Evolutionary conservation across 768 basidiomycete species (phyloP).

Genomic region (Sporobolomyces phaffii): DNA sequence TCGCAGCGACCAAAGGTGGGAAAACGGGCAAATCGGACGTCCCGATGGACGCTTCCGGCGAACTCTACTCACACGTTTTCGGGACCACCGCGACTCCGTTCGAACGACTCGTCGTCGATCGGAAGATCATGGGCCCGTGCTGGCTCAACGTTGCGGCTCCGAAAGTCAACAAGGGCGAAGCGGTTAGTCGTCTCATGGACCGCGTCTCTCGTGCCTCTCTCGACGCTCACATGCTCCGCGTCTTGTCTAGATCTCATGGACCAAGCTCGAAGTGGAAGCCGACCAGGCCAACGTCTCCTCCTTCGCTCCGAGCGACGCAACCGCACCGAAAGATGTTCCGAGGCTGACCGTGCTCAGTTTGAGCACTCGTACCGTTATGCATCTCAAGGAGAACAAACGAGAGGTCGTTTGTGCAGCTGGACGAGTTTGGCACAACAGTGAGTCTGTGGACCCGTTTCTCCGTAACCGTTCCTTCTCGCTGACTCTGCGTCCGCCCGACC

Average conservation of each 20-base stretch:
- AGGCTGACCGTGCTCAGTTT: slow-evolving; percentile 87
- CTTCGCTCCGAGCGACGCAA: slow-evolving; percentile 63
- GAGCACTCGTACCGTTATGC: slow-evolving; percentile 80
- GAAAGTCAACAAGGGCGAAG: slow-evolving; percentile 62
- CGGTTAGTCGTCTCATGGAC: slow-evolving; percentile 54
- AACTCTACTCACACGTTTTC: slow-evolving; percentile 79
- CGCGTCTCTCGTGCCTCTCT: neutral
- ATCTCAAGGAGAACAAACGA: slow-evolving; percentile 87
- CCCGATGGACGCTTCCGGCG: slow-evolving; percentile 64
- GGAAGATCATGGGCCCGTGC: slow-evolving; percentile 98
- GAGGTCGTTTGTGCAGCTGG: slow-evolving; percentile 82
- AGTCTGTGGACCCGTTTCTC: no score
- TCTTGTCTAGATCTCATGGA: slow-evolving; percentile 77
- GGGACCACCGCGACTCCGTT: slow-evolving; percentile 90
- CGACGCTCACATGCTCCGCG: neutral
- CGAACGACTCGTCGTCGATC: slow-evolving; percentile 84
- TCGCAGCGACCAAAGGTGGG: slow-evolving; percentile 50
- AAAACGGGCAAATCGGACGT: slow-evolving; percentile 52
- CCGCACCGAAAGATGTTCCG: slow-evolving; percentile 71
- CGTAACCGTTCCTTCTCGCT: neutral
- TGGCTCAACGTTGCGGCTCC: slow-evolving; percentile 84
- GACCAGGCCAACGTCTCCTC: slow-evolving; percentile 79
- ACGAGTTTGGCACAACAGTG: slow-evolving; percentile 72
- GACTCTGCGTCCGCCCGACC: no score
- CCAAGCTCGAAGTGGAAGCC: slow-evolving; percentile 81